phyloP scores from a whole-genome alignment of 73 alveolate species.

The Symbiodinium pilosum region DNA sequence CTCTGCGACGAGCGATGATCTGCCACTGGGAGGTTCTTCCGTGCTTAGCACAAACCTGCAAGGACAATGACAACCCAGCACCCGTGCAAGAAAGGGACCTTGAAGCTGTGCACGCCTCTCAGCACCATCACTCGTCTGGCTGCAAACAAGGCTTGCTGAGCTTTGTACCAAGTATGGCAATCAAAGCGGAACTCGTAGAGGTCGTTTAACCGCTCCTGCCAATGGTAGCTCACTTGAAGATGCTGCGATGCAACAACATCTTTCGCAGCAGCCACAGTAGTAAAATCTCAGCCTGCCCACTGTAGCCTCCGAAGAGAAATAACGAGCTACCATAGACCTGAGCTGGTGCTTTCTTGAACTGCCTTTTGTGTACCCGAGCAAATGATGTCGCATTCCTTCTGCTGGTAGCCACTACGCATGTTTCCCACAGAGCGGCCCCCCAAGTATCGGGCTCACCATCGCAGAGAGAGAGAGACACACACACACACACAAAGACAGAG shows the following conservation, averaged over 20 bases:
- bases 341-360: background rate
- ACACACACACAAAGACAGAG: too few species aligned
- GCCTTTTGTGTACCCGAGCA: background rate
- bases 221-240: background rate
- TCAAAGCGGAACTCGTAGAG: constrained; percentile 97
- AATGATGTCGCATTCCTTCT: background rate
- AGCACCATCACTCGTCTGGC: too few species aligned
- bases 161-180: constrained; percentile 95
- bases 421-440: background rate
- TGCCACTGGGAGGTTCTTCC: constrained; percentile 96
- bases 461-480: too few species aligned
- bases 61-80: background rate
- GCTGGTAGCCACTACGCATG: background rate
- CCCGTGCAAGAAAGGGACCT: background rate
- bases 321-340: constrained; percentile 97
- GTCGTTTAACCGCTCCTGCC: constrained; percentile 90
- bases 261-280: too few species aligned
- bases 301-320: constrained; percentile 98
- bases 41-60: constrained; percentile 92
- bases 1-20: constrained; percentile 96
- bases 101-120: background rate
- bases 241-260: background rate
- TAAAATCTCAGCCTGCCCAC: constrained; percentile 95
- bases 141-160: too few species aligned
- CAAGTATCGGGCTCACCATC: background rate